Evolutionary conservation across 2,329 filamentous ascomycete genomes (phyloP).

Genomic region (Botrytis aclada): DNA sequence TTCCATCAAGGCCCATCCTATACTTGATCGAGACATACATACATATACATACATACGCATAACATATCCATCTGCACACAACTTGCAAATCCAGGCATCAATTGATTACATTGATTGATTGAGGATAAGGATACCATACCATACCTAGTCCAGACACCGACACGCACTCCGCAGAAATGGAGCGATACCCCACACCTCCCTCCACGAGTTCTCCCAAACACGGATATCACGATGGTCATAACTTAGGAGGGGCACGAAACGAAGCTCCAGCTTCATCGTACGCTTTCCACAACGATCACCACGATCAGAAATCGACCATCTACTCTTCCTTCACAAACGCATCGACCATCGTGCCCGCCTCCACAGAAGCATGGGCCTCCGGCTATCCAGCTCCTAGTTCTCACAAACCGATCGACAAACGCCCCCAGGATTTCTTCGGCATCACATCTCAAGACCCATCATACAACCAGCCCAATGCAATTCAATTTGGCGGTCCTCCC

Average conservation of each 20-base stretch:
- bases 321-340: background rate
- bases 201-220: conserved; percentile 4
- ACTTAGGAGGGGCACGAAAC: background rate
- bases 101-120: background rate
- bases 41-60: background rate
- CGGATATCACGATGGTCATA: background rate
- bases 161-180: background rate
- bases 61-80: background rate
- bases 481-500: background rate
- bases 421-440: background rate
- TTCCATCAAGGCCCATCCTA: background rate
- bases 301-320: background rate
- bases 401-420: background rate
- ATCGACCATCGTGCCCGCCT: background rate
- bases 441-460: conserved; percentile 6
- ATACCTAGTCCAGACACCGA: background rate
- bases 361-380: background rate
- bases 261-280: background rate
- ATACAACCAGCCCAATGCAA: background rate
- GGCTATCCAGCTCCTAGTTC: background rate
- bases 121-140: background rate
- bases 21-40: background rate
- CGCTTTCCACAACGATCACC: background rate
- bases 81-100: background rate
- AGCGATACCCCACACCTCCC: conserved; percentile 6